A percentile compares a stretch with the other conserved stretches of the same genome.
Conservation (phyloP, 2,329 filamentous ascomycete genomes). For the Xylariomycetidae sp. region DNA sequence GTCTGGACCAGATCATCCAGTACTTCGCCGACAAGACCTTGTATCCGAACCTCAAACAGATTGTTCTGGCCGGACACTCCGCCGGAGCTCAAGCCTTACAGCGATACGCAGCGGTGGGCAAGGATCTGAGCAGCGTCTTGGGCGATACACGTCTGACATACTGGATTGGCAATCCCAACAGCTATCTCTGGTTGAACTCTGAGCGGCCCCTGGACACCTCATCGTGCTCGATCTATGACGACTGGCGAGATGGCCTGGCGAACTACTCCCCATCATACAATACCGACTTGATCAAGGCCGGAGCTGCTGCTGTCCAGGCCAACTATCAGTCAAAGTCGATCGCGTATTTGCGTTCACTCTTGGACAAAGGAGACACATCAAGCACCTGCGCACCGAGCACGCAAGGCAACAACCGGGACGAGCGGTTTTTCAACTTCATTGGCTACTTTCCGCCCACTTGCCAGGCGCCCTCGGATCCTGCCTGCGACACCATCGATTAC, state of each 20-base stretch:
- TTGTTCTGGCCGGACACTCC: constrained; percentile 9
- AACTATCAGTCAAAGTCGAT: constrained; percentile 8
- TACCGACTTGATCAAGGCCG: constrained; percentile 1
- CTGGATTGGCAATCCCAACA: constrained; percentile 10
- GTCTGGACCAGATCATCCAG: constrained; percentile 8
- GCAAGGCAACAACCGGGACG: constrained; percentile 6
- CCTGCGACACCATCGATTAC: constrained; percentile 8
- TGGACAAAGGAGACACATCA: constrained; percentile 8
- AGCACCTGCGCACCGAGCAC: constrained; percentile 6
- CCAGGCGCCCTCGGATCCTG: constrained; percentile 1
- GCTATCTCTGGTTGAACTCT: constrained; percentile 6
- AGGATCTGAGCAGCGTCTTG: constrained; percentile 3
- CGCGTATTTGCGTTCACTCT: constrained; percentile 6
- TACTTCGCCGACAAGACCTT: constrained; percentile 3
- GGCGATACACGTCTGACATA: constrained; percentile 6
- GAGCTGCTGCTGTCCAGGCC: constrained; percentile 4
- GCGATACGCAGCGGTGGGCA: constrained; percentile 10
- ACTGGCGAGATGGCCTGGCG: constrained; percentile 8
- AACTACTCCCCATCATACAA: constrained; percentile 10
- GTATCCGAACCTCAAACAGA: constrained; percentile 11
- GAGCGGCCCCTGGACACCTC: constrained; percentile 4
- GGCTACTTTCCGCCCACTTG: constrained; percentile 5
- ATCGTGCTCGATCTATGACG: constrained; percentile 5
- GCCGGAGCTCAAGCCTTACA: constrained; percentile 8
- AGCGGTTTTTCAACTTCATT: constrained; percentile 11